Evolutionary conservation across 164 flowering plant species (phyloP).

Genomic region (grape (Vitis vinifera)): ASM3070453v1 NC_081805.1:24440501-24441000

Average conservation of each 20-base stretch:
- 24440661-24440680: slow-evolving; percentile 35
- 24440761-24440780: slow-evolving; percentile 21
- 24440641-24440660: slow-evolving; percentile 31
- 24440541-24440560: slow-evolving; percentile 28
- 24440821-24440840: slow-evolving; percentile 1
- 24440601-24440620: slow-evolving; percentile 28
- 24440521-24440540: slow-evolving; percentile 31
- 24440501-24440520: slow-evolving; percentile 34
- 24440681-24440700: slow-evolving; percentile 15
- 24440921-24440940: too few species aligned
- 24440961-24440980: too few species aligned
- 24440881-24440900: too few species aligned
- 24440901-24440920: too few species aligned
- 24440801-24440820: slow-evolving; percentile 18
- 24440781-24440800: slow-evolving; percentile 30
- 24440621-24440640: slow-evolving; percentile 24
- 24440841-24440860: slow-evolving; percentile 11
- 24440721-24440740: background rate
- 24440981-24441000: too few species aligned
- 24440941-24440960: too few species aligned
- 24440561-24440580: slow-evolving; percentile 36
- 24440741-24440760: slow-evolving; percentile 6
- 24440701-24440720: slow-evolving; percentile 30
- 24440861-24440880: background rate
- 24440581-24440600: slow-evolving; percentile 17